Evolutionary conservation across 2,329 filamentous ascomycete species (phyloP), one percentile per base, ranked within the genome.

Genomic region (Trichoderma sp.): DNA sequence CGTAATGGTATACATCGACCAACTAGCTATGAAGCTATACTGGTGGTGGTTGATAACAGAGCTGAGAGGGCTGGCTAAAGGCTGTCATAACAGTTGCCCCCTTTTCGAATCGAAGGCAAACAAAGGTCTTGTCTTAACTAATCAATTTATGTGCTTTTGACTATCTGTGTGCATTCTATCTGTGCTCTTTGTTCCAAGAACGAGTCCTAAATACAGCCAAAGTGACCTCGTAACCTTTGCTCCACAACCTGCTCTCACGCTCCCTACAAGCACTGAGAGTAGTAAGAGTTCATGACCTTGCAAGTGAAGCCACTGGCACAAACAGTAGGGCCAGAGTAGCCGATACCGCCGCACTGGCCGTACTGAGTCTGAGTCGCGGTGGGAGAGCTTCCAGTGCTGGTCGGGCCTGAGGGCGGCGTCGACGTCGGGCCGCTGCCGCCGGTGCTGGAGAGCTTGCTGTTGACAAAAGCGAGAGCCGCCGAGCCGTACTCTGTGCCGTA

Each of bases 401-500:
- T 59, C 14, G 40, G 35, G 31, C 29, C 43, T 2, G 65, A 43
- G 40, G 40, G 40, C 7, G 2, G 7, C 4, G 19, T 33, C 19
- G 57, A 43, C 16, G 43, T 47, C 13, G 56, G 37, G 40, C 40
- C 40, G 3, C 40, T 43, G 40, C 40, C 40, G 4, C 40, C 40
- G 40, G 14, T 14, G 40, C 7, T 14, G 40, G 0, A 10, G 0
- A 79, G 73, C 70, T 77, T 75, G 37, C 71, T 80, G 77, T 88
- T 86, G 74, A 90, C 86, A 72, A 91, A 91, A 0, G 81, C 72
- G 53, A 91, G 75, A 1, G 88, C 89, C 73, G 88, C 81, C 7
- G 82, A 75, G 1, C 88, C 88, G 71, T 91, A 91, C 73, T 86
- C 86, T 70, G 79, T 82, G n/a, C 87, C 88, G 70, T 91, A 91